Base-by-base conservation (phyloP, 441 rosid species). In the Pelargonium citronellum region DNA sequence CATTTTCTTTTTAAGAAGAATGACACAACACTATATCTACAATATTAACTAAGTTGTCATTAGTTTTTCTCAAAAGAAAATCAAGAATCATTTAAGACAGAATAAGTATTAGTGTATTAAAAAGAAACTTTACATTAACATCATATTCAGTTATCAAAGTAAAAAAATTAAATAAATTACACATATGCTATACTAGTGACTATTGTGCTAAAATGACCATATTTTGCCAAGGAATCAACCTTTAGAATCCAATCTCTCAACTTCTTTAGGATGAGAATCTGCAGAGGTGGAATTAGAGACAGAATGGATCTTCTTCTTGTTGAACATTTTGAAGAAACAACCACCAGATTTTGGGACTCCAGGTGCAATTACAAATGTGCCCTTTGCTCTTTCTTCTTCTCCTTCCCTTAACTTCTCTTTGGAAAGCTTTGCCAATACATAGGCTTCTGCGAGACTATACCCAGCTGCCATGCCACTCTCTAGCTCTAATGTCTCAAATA, bases 371-470 rank as follows among this genome's bases (percentile, higher is more conserved):
- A 13, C 53, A 46, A 0, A 3, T 46, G 53, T 13, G 12, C 13
- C 15, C 16, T 51, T 51, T n/a, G 57, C 16, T 13, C 57, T 51
- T 4, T 51, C 57, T 51, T 51, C 53, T 46, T 46, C 53, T 46
- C 5, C 53, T 46, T 13, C 53, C 5, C 53, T 46, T 46, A 46
- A 11, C 17, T 51, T 15, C 17, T 51, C 57, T 51, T 51, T 51
- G 57, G 57, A 51, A 15, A 51, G 57, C 57, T 51, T 51, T 51
- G 57, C 57, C 57, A 51, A 0, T 51, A 51, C 57, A 51, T 51
- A 51, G 17, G 57, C 57, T 51, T 51, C 57, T 51, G 57, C 57
- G n/a, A 51, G 57, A 51, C 57, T 13, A 51, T 51, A 15, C 57
- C 57, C 57, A 51, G 57, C 57, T 51, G 57, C 15, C 57, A 51